Base-by-base conservation (phyloP, 192 early-diverging fungal species). In the Phycomyces blakesleeanus region DNA sequence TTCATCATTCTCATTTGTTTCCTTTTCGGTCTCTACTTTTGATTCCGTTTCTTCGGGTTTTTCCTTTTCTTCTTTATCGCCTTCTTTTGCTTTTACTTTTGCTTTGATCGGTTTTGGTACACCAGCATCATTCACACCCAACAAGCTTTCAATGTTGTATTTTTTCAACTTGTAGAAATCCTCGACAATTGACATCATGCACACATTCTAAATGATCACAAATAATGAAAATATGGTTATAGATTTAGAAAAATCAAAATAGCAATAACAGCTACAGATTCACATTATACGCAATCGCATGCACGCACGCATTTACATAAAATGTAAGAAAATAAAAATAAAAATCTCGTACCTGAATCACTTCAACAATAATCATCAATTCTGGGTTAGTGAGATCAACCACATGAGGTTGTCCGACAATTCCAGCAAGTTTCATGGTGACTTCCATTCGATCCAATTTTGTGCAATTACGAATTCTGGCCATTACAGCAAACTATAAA, bases 381-480 rank as follows among this genome's bases (percentile, higher is more conserved):
- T 76, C 62, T 0, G 86, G 85, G 7, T 82, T 58, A 12, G 62
- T 73, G 56, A 88, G 64, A 50, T 85, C 75, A 6, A 88, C 86
- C 12, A 26, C 58, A 55, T 88, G 86, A 5, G 61, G 59, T 41
- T 69, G 61, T 10, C 83, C 86, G 25, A 81, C 82, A 2, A 77
- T 37, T 11, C 27, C 40, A 6, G 85, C 86, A 16, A 88, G 39
- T 40, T 27, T 66, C 21, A 74, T 66, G 24, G 82, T 78, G 0
- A 88, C 66, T 16, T 69, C 58, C 50, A 73, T 72, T 52, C 83
- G 75, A 25, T 78, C 77, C 7, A 85, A 63, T 51, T 77, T 80
- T 41, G 76, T 63, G 56, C 81, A 85, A 42, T 87, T 80, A 51
- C 86, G 76, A n/a, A 85, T 74, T 55, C 80, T 82, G 44, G 76